Evolutionary conservation across 345 rosid species (phyloP).

Genomic region (Eucalyptus cloeziana): DNA sequence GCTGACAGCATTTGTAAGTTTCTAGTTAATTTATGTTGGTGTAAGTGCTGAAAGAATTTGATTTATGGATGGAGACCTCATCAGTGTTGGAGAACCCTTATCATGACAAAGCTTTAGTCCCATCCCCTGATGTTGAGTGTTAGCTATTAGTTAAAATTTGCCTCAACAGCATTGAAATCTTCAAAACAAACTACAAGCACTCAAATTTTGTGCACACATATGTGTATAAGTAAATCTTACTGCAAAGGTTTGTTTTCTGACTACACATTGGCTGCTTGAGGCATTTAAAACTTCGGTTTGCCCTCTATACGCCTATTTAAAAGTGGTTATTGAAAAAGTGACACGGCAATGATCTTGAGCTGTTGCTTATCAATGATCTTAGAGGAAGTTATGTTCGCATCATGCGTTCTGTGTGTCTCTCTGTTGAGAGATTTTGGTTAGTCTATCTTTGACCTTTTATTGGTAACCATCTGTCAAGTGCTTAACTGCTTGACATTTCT

Average conservation of each 20-base stretch:
- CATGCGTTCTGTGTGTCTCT: background rate
- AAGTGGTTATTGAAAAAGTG: background rate
- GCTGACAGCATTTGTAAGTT: background rate
- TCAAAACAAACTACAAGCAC: background rate
- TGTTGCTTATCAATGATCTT: background rate
- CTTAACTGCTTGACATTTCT: background rate
- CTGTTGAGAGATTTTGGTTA: background rate
- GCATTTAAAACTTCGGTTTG: background rate
- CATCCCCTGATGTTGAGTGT: background rate
- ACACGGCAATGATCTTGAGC: background rate
- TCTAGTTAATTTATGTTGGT: background rate
- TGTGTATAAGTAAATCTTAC: background rate
- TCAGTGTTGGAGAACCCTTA: background rate
- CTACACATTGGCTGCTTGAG: background rate
- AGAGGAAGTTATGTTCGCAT: background rate
- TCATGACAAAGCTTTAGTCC: background rate
- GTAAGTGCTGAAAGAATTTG: background rate
- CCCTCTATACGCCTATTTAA: background rate
- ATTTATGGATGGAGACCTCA: background rate
- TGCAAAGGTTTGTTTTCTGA: background rate
- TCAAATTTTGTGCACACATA: background rate
- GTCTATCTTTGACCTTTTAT: background rate
- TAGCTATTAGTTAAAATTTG: background rate
- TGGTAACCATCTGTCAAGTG: background rate
- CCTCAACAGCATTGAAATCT: background rate